Base-by-base conservation (phyloP, 2,329 filamentous ascomycete genomes). In the Alternaria triticina region DNA sequence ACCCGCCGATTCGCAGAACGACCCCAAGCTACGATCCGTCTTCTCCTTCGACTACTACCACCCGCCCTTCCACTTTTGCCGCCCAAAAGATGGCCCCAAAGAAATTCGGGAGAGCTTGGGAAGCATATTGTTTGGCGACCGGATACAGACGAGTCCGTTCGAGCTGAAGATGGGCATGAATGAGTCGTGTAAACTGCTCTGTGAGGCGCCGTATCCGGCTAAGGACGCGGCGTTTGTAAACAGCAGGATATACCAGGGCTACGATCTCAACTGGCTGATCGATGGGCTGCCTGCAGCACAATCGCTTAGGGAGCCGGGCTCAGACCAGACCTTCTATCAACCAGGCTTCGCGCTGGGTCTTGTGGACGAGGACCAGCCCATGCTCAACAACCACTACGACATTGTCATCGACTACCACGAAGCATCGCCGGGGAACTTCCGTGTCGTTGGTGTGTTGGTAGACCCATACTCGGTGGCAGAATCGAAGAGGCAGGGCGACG, bases 11-110 rank as follows among this genome's bases (percentile, higher is more conserved):
- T 91, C 91, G 45, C 86, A 88, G 64, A 86, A 88, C 68, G 93
- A 97, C 81, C 88, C 91, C 25, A 90, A 93, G 72, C 86, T 98
- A 44, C 93, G 94, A 78, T 96, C 94, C n/a, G 91, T 97, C 58
- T 90, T 98, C 74, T 92, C 95, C 5, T 99, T 92, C 85, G 95
- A 98, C 82, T 98, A 99, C 85, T 99, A 99, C 79, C 89, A 96
- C 73, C 88, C 90, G 6, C 87, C 87, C 4, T 97, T 99, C 81
- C 89, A 92, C 76, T 97, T 97, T 84, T 99, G 96, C 81, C 83
- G 87, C 71, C 96, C 95, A 2, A 83, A 91, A 59, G 89, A 86
- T 64, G 93, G 93, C 3, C 90, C 94, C 9, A 81, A 94, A 78
- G 87, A 91, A 83, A 89, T 97, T 22, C 90, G 92, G 44, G 96